phyloP scores from a whole-genome alignment of 306 rosid genomes.

The Sphenostylis stenocarpa region DNA sequence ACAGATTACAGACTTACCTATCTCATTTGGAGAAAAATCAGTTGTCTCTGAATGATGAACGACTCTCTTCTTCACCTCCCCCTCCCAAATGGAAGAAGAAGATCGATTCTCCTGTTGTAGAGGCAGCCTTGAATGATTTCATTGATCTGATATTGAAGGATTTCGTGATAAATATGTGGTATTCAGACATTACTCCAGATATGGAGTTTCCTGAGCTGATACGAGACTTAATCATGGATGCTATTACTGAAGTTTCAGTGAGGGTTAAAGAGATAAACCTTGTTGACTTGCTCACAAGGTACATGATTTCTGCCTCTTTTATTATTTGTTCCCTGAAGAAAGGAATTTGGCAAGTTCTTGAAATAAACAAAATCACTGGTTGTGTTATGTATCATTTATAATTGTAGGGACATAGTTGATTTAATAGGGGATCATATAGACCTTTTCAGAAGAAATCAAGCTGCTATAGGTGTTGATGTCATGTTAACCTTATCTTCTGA shows the following conservation, averaged over 20 bases:
- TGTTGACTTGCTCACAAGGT: slow-evolving; percentile 94
- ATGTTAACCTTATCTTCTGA: slow-evolving; percentile 91
- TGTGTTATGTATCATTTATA: slow-evolving; percentile 35
- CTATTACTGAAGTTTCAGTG: slow-evolving; percentile 76
- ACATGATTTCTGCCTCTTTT: slow-evolving; percentile 21
- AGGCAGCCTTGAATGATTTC: slow-evolving; percentile 77
- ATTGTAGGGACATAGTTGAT: slow-evolving; percentile 87
- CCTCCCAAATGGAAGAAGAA: slow-evolving; percentile 83
- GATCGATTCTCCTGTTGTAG: slow-evolving; percentile 77
- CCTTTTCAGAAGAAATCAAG: slow-evolving; percentile 95
- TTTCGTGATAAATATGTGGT: slow-evolving; percentile 90
- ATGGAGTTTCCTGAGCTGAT: slow-evolving; percentile 82
- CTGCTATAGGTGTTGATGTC: slow-evolving; percentile 86
- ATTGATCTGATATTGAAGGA: slow-evolving; percentile 85
- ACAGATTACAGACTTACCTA: slow-evolving; percentile 56
- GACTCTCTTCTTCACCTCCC: slow-evolving; percentile 56
- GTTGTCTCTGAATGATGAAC: slow-evolving; percentile 64
- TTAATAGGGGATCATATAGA: slow-evolving; percentile 86
- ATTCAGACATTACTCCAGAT: slow-evolving; percentile 79
- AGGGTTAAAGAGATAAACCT: slow-evolving; percentile 87
- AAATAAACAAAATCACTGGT: neutral
- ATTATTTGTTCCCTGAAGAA: slow-evolving; percentile 16
- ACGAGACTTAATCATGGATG: slow-evolving; percentile 82
- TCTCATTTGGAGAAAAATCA: slow-evolving; percentile 93
- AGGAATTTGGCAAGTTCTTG: slow-evolving; percentile 22